Conservation (phyloP, 73 alveolate genomes). For the Tetrahymena malaccensis region DNA sequence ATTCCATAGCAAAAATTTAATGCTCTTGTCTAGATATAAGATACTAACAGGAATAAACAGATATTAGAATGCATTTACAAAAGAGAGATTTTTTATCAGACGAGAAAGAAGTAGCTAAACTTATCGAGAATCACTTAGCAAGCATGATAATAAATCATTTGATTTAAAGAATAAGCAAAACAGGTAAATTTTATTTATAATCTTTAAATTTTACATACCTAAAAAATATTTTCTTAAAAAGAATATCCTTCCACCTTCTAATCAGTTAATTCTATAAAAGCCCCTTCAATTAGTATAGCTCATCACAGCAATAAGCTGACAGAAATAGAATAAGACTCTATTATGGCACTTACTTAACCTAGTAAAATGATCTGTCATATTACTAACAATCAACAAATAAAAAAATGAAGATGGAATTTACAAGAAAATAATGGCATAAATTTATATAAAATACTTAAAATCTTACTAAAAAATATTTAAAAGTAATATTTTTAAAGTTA, state of each 20-base stretch:
- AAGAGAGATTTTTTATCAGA: not conserved
- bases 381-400: not conserved
- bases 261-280: not conserved
- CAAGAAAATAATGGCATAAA: not conserved
- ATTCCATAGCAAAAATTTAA: not conserved
- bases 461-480: too few species aligned
- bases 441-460: too few species aligned
- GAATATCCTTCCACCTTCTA: not conserved
- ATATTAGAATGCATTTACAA: not conserved
- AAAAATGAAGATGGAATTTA: not conserved
- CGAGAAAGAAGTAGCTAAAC: not conserved
- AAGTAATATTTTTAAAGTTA: too few species aligned
- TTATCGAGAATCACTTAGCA: not conserved
- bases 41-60: not conserved
- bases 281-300: not conserved
- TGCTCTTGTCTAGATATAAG: not conserved
- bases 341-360: not conserved
- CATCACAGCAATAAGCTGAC: not conserved
- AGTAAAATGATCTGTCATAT: not conserved
- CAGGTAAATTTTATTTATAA: not conserved
- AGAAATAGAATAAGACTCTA: not conserved
- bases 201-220: not conserved
- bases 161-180: not conserved
- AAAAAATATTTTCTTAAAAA: not conserved
- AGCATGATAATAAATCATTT: not conserved